phyloP scores from a whole-genome alignment of 768 basidiomycete genomes.

The Gloeostereum incarnatum region DNA sequence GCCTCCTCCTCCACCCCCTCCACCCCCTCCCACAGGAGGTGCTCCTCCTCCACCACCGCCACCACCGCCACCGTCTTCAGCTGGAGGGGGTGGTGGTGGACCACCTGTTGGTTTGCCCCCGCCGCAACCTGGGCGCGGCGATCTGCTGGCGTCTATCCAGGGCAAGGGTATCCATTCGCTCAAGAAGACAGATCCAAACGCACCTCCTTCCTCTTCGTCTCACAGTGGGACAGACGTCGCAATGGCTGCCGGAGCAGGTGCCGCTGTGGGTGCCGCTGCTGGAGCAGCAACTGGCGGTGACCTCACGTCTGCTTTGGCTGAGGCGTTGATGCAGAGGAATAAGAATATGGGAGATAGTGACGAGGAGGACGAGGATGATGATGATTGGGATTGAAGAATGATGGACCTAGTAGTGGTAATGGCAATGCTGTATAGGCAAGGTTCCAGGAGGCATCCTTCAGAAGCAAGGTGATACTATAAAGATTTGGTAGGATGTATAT shows the following conservation, averaged over 20 bases:
- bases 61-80: slow-evolving; percentile 40
- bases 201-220: slow-evolving; percentile 22
- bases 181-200: slow-evolving; percentile 43
- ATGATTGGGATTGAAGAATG: slow-evolving; percentile 52
- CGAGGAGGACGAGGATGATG: slow-evolving; percentile 67
- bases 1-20: slow-evolving; percentile 35
- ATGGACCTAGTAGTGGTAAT: no score
- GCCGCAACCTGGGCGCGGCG: slow-evolving; percentile 49
- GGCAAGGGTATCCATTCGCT: slow-evolving; percentile 69
- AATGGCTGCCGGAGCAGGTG: slow-evolving; percentile 26
- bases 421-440: no score
- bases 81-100: slow-evolving; percentile 18
- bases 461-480: no score
- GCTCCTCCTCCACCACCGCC: slow-evolving; percentile 26
- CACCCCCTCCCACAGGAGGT: slow-evolving; percentile 15
- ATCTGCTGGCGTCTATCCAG: slow-evolving; percentile 73
- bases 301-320: slow-evolving; percentile 76
- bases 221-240: slow-evolving; percentile 24
- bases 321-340: slow-evolving; percentile 73
- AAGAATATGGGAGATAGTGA: slow-evolving; percentile 83
- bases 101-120: slow-evolving; percentile 34
- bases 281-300: slow-evolving; percentile 51
- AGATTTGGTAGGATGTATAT: no score
- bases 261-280: slow-evolving; percentile 21
- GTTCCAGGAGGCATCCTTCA: no score